Base-by-base conservation (phyloP, 1,139 yeast species). In the Yamadazyma spencermartinsiae region DNA sequence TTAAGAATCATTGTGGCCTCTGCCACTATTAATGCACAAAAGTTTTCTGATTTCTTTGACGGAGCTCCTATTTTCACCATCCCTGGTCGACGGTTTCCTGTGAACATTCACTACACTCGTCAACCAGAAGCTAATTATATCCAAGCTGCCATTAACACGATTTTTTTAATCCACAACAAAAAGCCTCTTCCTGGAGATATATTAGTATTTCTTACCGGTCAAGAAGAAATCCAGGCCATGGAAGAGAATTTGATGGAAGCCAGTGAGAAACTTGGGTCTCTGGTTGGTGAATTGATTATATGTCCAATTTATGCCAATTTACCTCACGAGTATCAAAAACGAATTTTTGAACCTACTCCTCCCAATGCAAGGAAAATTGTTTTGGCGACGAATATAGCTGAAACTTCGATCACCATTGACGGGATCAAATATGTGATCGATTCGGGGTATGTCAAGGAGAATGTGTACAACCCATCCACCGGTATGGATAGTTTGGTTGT, bases 371-470 rank as follows among this genome's bases (percentile, higher is more conserved):
- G 98, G 23, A 92, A 92, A 55, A 95, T 92, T 7, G 96, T 92
- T 1, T 67, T 92, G 39, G 97, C 98, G 0, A 92, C 98, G 0
- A 92, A 92, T 51, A 90, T 92, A 49, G 98, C 98, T 0, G 98
- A 92, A 59, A 92, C 98, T 0, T 90, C 98, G 5, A 82, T 92
- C 51, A 92, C 98, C 0, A 90, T 92, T 42, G 94, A 89, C 53
- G 97, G 97, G 1, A 86, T 92, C 35, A 80, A 77, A 15, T 90
- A 77, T 55, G 98, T 92, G 3, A 79, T 92, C 34, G 98, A 92
- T 56, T 86, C 95, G 0, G 98, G 98, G 0, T 87, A 86, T 56
- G 95, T 89, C 12, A 92, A 92, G 57, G 89, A 89, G 48, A 89
- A 87, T 51, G 80, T 81, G 1, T 90, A 75, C 60, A 87, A 87